Evolutionary conservation across 352 stramenopile species (phyloP).

Genomic region (Globisporangium cylindrosporum): DNA sequence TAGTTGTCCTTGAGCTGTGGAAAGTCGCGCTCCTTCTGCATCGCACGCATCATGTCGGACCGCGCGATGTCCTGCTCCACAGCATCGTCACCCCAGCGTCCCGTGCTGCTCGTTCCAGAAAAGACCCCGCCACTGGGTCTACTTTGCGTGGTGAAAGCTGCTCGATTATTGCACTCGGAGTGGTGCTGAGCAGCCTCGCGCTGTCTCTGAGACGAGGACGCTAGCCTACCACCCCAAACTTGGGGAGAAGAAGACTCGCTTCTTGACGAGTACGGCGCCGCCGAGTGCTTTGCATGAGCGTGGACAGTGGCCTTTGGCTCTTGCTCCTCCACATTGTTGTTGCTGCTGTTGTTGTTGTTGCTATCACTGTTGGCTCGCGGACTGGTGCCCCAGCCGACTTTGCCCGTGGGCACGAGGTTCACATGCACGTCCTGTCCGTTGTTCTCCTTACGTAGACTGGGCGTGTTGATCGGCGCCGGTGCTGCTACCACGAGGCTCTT

Average conservation of each 20-base stretch:
- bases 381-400: slow-evolving; percentile 39
- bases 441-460: slow-evolving; percentile 65
- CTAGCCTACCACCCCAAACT: background rate
- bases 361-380: background rate
- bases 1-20: slow-evolving; percentile 32
- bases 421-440: slow-evolving; percentile 40
- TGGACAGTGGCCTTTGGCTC: background rate
- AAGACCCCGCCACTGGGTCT: background rate
- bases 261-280: background rate
- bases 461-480: slow-evolving; percentile 76
- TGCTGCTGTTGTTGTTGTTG: background rate
- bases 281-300: background rate
- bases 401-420: slow-evolving; percentile 30
- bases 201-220: background rate
- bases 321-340: background rate
- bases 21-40: slow-evolving; percentile 37
- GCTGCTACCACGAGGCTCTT: slow-evolving; percentile 24
- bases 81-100: slow-evolving; percentile 72
- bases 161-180: too few relatives aligned
- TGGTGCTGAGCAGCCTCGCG: background rate
- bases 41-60: slow-evolving; percentile 24
- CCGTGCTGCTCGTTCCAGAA: slow-evolving; percentile 18
- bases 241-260: background rate
- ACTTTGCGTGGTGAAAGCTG: background rate
- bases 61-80: slow-evolving; percentile 60